Conservation (phyloP, 164 flowering plant genomes). For the Magnolia kwangsiensis region DNA sequence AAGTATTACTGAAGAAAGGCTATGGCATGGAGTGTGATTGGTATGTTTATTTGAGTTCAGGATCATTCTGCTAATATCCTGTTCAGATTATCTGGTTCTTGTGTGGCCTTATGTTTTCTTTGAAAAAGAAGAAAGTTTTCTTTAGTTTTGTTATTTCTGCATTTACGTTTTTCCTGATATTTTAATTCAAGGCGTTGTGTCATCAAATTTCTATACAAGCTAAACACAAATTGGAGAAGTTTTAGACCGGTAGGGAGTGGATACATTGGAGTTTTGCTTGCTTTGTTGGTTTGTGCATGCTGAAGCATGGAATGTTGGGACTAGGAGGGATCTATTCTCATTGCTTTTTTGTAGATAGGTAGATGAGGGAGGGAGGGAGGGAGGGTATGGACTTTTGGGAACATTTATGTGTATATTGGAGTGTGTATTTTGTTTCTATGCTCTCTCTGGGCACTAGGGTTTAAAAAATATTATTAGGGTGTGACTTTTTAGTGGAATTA, state of each 20-base stretch:
- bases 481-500: too few relatives aligned
- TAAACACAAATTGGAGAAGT: background rate
- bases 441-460: too few relatives aligned
- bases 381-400: too few relatives aligned
- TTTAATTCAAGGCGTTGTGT: background rate
- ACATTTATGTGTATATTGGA: too few relatives aligned
- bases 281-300: background rate
- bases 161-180: background rate
- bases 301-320: background rate
- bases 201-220: background rate
- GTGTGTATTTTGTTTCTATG: too few relatives aligned
- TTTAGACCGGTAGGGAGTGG: background rate
- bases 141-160: background rate
- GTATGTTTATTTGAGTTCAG: slow-evolving; percentile 25
- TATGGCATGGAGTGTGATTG: slow-evolving; percentile 98
- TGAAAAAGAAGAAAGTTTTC: background rate
- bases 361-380: too few relatives aligned
- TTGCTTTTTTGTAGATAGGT: too few relatives aligned
- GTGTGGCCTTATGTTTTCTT: background rate
- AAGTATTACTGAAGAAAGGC: slow-evolving; percentile 91
- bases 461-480: too few relatives aligned
- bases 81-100: background rate
- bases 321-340: too few relatives aligned
- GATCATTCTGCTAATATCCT: background rate
- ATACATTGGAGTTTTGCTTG: background rate